Evolutionary conservation across 352 stramenopile genomes (phyloP), one percentile per base, ranked within the genome.

Genomic region (Elongisporangium senticosum): DNA sequence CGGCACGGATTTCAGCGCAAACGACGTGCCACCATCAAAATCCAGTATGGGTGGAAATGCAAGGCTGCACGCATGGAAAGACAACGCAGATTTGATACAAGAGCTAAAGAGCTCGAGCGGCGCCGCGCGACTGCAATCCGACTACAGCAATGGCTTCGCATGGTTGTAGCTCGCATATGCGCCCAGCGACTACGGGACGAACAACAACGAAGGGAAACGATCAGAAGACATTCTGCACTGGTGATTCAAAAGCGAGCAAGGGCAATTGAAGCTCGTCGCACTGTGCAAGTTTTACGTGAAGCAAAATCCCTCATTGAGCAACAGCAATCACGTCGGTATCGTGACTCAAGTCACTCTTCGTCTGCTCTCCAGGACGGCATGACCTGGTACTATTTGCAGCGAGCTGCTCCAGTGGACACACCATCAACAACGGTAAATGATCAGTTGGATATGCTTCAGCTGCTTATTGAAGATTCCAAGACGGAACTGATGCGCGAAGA

Each of bases 181-280:
- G 69, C 69, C 14, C 48, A 37, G 11, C 59, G 69, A 48, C 55
- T 80, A 2, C 65, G 76, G 0, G 56, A 63, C 20, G 37, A 75
- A 37, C 24, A 71, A 22, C 58, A 43, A 24, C 62, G 57, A 5
- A 64, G 77, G 56, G 62, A 67, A 22, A 49, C 63, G 33, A 60
- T 76, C n/a, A 43, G 70, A 19, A 56, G 70, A 39, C 68, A 69
- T 21, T 83, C 68, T 0, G 74, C 80, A 14, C 24, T 84, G 53
- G 54, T 87, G 8, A 82, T 89, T 50, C 77, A 87, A 56, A 86
- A 84, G 37, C 67, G 75, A 6, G 67, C 74, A 0, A 70, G 79
- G 0, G 75, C 75, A 10, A 65, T 77, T 7, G 79, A 87, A 43
- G 75, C 68, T 1, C 67, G 78, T 7, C 66, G 69, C 2, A 61